Conservation (phyloP, 768 basidiomycete species). For the Serpula lacrymans region DNA sequence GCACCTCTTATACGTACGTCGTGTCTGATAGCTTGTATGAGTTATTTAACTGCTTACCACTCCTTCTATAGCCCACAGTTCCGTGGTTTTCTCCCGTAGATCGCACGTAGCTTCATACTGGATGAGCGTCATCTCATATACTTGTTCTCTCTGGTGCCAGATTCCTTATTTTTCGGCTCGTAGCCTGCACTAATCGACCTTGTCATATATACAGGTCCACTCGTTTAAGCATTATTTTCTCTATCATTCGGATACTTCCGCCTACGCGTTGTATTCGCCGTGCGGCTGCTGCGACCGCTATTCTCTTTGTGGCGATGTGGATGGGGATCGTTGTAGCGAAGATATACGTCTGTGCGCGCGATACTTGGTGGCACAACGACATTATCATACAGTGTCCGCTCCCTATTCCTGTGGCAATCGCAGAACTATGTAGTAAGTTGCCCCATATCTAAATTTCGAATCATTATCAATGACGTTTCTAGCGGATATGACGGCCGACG, state of each 20-base stretch:
- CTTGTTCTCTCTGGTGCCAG: not conserved
- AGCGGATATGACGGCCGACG: conserved; percentile 49
- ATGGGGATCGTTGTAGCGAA: conserved; percentile 16
- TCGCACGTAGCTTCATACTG: conserved; percentile 2
- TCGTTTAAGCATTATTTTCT: conserved; percentile 51
- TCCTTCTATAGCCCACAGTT: too few relatives aligned
- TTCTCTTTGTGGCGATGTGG: conserved; percentile 26
- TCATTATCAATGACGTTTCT: not conserved
- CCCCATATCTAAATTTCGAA: conserved; percentile 1
- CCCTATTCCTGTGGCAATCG: conserved; percentile 43
- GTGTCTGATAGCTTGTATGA: too few relatives aligned
- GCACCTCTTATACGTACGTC: conserved; percentile 14
- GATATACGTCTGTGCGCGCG: conserved; percentile 40
- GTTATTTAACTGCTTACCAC: too few relatives aligned
- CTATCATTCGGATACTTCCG: conserved; percentile 50
- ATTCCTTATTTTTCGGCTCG: not conserved
- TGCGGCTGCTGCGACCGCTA: conserved; percentile 11
- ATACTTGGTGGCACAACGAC: conserved; percentile 34
- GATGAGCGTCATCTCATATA: not conserved
- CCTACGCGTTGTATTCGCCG: conserved; percentile 15
- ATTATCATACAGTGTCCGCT: conserved; percentile 39
- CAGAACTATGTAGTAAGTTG: conserved; percentile 50
- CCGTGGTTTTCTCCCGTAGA: not conserved
- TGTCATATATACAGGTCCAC: conserved; percentile 31
- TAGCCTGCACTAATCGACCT: not conserved